Evolutionary conservation across 2,329 filamentous ascomycete species (phyloP), one percentile per base, ranked within the genome.

Genomic region (Xylaria polymorpha): DNA sequence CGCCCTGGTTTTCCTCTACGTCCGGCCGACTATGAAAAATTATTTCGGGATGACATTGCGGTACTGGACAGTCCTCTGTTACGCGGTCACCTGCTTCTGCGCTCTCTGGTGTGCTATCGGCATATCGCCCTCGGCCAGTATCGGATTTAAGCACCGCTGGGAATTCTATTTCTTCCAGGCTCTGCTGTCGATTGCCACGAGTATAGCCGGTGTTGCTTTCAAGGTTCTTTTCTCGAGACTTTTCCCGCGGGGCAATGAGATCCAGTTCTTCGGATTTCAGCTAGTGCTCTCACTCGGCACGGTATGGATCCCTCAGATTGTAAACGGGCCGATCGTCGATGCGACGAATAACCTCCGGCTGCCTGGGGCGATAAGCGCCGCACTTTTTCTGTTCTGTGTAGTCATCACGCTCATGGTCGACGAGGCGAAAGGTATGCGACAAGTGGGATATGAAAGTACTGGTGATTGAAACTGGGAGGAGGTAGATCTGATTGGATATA

Each of bases 161-260:
- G 64, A 66, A 8, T 66, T 66, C 64, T 66, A 66, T 20, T 53
- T 61, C 48, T 61, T 66, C 64, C 64, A 66, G 46, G 48, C 48
- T n/a, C 57, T 66, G 29, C 57, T 29, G 37, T 66, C 64, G 39
- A 18, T 32, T 15, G 56, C 57, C n/a, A 32, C 20, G 41, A 32
- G 64, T 29, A 22, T 67, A 15, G 41, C 43, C 18, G 44, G 41
- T 12, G 50, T 67, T 15, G 41, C 51, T 4, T 67, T 67, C 35
- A 51, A n/a, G 22, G 64, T 67, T 1, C 64, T 67, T 37, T 67
- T 58, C 44, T 57, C 59, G 22, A 29, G 58, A 15, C 64, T 67
- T 4, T 67, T 67, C 35, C 64, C 64, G 37, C 51, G 25, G 12
- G 64, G 64, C 18, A 50, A 37, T n/a, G 59, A 62, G 51, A 58